A percentile compares a stretch with the other conserved stretches of the same genome.
phyloP scores from a whole-genome alignment of 2,329 filamentous ascomycete genomes.

The Aspergillus alliaceus region DNA sequence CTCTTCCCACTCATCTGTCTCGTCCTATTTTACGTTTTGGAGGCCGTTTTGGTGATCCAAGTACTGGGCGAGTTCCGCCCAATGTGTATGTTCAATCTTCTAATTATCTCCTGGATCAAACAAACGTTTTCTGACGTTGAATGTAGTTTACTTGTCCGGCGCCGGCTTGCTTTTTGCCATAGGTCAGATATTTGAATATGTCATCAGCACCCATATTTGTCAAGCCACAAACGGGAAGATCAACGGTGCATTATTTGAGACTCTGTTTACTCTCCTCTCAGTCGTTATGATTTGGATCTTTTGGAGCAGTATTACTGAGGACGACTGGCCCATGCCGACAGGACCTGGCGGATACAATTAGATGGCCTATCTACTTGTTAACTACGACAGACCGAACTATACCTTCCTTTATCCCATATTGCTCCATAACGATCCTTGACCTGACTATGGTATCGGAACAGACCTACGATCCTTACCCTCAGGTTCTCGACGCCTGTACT shows the following conservation, averaged over 20 bases:
- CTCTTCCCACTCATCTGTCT: slow-evolving; percentile 85
- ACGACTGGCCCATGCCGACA: slow-evolving; percentile 79
- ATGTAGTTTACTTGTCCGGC: slow-evolving; percentile 67
- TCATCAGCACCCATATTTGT: slow-evolving; percentile 88
- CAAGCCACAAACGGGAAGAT: slow-evolving; percentile 79
- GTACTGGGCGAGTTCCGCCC: slow-evolving; percentile 85
- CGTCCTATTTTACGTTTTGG: slow-evolving; percentile 81
- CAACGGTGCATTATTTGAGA: slow-evolving; percentile 90
- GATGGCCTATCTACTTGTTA: not conserved
- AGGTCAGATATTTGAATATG: slow-evolving; percentile 95
- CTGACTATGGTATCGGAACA: not conserved
- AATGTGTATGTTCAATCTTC: slow-evolving; percentile 63
- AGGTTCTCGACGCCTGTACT: slow-evolving; percentile 6
- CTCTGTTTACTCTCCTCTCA: slow-evolving; percentile 82
- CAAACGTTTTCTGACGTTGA: slow-evolving; percentile 5
- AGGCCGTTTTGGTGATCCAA: slow-evolving; percentile 77
- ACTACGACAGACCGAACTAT: not conserved
- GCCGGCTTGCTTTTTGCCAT: slow-evolving; percentile 83
- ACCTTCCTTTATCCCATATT: not conserved
- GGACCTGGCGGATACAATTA: slow-evolving; percentile 29
- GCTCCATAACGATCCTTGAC: not conserved
- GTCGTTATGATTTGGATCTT: slow-evolving; percentile 88
- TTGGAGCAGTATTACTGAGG: slow-evolving; percentile 98
- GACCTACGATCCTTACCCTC: slow-evolving; percentile 11
- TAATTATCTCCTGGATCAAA: not conserved